Evolutionary conservation across 2,329 filamentous ascomycete genomes (phyloP).

Genomic region (Scytalidium lignicola): DNA sequence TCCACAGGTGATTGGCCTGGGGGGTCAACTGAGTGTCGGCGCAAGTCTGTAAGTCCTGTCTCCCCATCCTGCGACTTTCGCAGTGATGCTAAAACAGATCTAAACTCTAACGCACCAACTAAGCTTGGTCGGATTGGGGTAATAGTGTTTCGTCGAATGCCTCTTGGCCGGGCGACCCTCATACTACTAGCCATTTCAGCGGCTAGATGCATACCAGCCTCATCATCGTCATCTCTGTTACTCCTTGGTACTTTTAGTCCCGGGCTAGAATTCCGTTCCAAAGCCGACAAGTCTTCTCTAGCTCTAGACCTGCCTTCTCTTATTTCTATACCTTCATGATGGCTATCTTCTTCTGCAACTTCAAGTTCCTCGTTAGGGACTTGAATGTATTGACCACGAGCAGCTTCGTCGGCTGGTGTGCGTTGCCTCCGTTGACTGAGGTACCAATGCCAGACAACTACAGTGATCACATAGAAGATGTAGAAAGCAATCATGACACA

Average conservation of each 20-base stretch:
- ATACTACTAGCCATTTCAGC: constrained; percentile 91
- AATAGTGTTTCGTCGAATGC: constrained; percentile 65
- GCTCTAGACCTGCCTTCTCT: constrained; percentile 25
- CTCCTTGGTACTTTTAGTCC: constrained; percentile 25
- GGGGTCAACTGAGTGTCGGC: constrained; percentile 63
- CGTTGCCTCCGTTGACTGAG: constrained; percentile 55
- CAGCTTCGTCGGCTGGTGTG: constrained; percentile 62
- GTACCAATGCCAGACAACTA: constrained; percentile 91
- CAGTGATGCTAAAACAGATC: constrained; percentile 82
- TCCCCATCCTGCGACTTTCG: constrained; percentile 75
- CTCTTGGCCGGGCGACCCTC: constrained; percentile 69
- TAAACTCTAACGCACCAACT: constrained; percentile 88
- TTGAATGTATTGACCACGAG: constrained; percentile 68
- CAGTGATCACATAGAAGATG: constrained; percentile 78
- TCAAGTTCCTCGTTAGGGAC: constrained; percentile 46
- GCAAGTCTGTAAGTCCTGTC: constrained; percentile 61
- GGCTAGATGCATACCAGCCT: constrained; percentile 60
- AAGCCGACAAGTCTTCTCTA: constrained; percentile 24
- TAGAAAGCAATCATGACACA: constrained; percentile 88
- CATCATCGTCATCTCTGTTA: constrained; percentile 36
- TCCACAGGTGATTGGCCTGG: constrained; percentile 22
- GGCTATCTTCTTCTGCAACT: constrained; percentile 62
- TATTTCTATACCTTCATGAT: constrained; percentile 44
- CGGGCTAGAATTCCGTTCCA: constrained; percentile 29
- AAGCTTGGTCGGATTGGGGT: constrained; percentile 89